Evolutionary conservation across 2,329 filamentous ascomycete species (phyloP), one percentile per base, ranked within the genome.

Genomic region (Colletotrichum musicola): DNA sequence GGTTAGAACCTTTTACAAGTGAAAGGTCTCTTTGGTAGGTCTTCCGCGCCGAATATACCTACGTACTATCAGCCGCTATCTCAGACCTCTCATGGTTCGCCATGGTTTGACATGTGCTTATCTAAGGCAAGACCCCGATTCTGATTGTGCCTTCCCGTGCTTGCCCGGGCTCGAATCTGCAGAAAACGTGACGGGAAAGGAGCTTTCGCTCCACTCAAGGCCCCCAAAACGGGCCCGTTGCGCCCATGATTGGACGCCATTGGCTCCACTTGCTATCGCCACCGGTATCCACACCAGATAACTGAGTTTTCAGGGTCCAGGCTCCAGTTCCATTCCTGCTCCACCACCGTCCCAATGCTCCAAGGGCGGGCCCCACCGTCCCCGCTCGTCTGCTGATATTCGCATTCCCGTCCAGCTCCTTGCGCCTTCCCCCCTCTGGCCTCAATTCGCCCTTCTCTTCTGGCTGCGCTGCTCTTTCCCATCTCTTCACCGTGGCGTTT

Each of bases 281-380:
- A 13, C 20, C n/a, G 6, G 3, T 18, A 16, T 7, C 16, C 44
- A 16, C 16, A 18, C 14, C 14, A 16, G 18, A 12, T 46, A 16
- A 46, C 35, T 40, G 25, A 30, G 25, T 68, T 64, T 64, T 68
- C 64, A 68, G 64, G 64, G 64, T 68, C 64, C 61, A 59, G 47
- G 20, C 27, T 44, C 13, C 3, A 18, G 27, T 47, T n/a, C 30
- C 20, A 20, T 46, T 18, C 44, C 44, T 46, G 44, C 44, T 18
- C 10, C 18, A 9, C 44, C n/a, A n/a, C n/a, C n/a, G 16, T 46
- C 14, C 16, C 44, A 16, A 46, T 10, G 18, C 30, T 9, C 30
- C 30, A 35, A 10, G 30, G 10, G 22, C 22, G 22, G 30, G 30
- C 30, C 27, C 30, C 30, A 35, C 30, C 6, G 16, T 18, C 35